Evolutionary conservation across 257 asterid species (phyloP), one percentile per base, ranked within the genome.

Genomic region (Knoxia roxburghii): DNA sequence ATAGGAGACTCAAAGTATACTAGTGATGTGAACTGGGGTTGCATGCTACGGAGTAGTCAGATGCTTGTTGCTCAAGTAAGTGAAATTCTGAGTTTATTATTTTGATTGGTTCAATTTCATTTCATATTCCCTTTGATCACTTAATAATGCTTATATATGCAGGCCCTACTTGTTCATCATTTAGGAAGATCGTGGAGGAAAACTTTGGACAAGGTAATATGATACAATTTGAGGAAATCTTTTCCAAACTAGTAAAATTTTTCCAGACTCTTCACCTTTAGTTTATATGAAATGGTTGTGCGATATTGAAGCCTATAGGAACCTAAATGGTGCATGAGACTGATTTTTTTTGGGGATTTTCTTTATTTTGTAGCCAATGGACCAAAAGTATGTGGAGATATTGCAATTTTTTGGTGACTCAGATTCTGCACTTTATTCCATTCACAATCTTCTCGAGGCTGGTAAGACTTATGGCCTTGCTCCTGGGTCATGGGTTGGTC

Each of bases 31-130:
- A 73, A 78, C 74, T 94, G 99, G 99, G 99, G 99, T 29, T 94
- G 99, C 77, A 94, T 94, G 99, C 85, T 90, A 63, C 88, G 99
- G 69, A 90, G 99, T 86, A 87, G 99, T 83, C 99, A 94, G 84
- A 94, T 94, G 99, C 99, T 94, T 80, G 90, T 94, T 74, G 96
- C 97, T 57, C 97, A 93, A 94, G 99, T 72, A 82, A 73, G 61
- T 73, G 62, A 29, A 64, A 68, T 54, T 52, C 73, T 50, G 51
- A 52, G 55, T 72, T 64, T 59, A 32, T 30, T 30, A 14, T 32
- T 32, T 20, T 59, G 21, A 18, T 15, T 37, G 20, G 35, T 65
- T 69, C 26, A 32, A 23, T 37, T 76, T 21, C 51, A 12, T 46
- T 30, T 49, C 13, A 39, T 58, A n/a, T 60, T 12, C 27, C 23